Conservation (phyloP, 2,329 filamentous ascomycete species). For the Teratosphaeria gauchensis region DNA sequence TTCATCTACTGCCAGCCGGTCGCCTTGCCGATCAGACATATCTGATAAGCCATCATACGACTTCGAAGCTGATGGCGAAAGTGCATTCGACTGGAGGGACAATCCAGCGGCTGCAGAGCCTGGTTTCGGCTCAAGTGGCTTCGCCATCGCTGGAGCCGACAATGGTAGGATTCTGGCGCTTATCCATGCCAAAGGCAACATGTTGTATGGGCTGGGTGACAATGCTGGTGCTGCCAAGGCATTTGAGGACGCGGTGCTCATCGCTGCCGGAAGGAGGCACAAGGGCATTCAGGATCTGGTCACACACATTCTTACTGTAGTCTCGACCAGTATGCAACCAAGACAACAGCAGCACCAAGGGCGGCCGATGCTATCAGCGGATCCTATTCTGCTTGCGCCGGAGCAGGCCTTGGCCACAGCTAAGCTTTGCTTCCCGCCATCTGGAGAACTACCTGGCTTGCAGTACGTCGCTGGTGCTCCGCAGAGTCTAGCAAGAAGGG, state of each 20-base stretch:
- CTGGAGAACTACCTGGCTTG: constrained; percentile 72
- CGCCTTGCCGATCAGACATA: constrained; percentile 43
- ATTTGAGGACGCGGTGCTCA: constrained; percentile 89
- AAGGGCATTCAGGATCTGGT: constrained; percentile 71
- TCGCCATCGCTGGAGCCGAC: constrained; percentile 72
- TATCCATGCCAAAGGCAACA: constrained; percentile 95
- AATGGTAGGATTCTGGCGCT: constrained; percentile 90
- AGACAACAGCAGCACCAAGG: constrained; percentile 6
- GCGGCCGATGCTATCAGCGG: constrained; percentile 26
- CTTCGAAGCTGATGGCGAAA: constrained; percentile 38
- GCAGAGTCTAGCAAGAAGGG: constrained; percentile 61
- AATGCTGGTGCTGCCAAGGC: constrained; percentile 71
- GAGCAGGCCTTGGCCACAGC: constrained; percentile 76
- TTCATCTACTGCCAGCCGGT: constrained; percentile 42
- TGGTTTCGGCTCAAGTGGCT: constrained; percentile 70
- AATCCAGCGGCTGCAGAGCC: constrained; percentile 34
- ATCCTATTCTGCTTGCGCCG: constrained; percentile 71
- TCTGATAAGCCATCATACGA: constrained; percentile 51
- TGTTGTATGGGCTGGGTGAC: constrained; percentile 84
- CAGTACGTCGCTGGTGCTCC: constrained; percentile 47
- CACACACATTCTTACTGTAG: constrained; percentile 60
- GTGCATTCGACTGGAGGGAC: constrained; percentile 27
- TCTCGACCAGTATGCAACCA: constrained; percentile 33
- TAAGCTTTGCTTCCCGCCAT: constrained; percentile 66
- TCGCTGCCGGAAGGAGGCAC: constrained; percentile 65